These are phyloP conservation scores for Cystofilobasidium bisporidii DNA, from an alignment of 768 basidiomycete species.

Conservation along the genomic window DNA sequence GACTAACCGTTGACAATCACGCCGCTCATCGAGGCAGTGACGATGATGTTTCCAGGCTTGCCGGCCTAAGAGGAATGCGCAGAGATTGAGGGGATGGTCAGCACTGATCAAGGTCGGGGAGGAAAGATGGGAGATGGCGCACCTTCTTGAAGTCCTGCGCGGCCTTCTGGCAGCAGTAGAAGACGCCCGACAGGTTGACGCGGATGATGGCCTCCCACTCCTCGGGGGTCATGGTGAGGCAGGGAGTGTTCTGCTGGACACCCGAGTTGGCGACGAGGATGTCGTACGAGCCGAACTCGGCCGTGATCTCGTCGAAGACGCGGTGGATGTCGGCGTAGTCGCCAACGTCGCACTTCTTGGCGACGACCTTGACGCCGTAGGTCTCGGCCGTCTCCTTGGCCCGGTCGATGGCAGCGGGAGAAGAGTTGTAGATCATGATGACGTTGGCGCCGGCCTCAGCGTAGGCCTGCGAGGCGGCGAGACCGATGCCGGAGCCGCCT, in stretches of 20 bases:
- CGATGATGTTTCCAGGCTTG: constrained; percentile 23
- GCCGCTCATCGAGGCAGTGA: constrained; percentile 25
- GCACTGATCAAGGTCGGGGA: too few species aligned
- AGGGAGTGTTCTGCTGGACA: constrained; percentile 27
- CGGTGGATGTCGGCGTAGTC: constrained; percentile 7
- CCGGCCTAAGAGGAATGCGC: too few species aligned
- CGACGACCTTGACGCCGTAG: constrained; percentile 24
- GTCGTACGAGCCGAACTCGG: constrained; percentile 23
- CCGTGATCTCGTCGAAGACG: constrained; percentile 19
- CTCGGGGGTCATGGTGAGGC: constrained; percentile 10
- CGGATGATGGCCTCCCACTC: constrained; percentile 9
- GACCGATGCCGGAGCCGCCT: constrained; percentile 27
- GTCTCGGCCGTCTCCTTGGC: constrained; percentile 25
- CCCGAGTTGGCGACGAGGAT: constrained; percentile 29
- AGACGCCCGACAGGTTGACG: constrained; percentile 25
- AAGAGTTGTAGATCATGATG: constrained; percentile 29
- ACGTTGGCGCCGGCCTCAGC: constrained; percentile 29
- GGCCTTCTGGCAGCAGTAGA: constrained; percentile 25
- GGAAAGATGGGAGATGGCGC: too few species aligned
- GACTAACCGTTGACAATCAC: constrained; percentile 10
- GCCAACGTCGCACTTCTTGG: constrained; percentile 28
- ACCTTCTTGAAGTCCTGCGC: constrained; percentile 21
- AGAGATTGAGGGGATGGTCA: too few species aligned
- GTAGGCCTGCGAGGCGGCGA: constrained; percentile 28
- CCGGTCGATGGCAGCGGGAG: constrained; percentile 18